Base-by-base conservation (phyloP, 495 filamentous ascomycete genomes). In the Penicillium fimorum region DNA sequence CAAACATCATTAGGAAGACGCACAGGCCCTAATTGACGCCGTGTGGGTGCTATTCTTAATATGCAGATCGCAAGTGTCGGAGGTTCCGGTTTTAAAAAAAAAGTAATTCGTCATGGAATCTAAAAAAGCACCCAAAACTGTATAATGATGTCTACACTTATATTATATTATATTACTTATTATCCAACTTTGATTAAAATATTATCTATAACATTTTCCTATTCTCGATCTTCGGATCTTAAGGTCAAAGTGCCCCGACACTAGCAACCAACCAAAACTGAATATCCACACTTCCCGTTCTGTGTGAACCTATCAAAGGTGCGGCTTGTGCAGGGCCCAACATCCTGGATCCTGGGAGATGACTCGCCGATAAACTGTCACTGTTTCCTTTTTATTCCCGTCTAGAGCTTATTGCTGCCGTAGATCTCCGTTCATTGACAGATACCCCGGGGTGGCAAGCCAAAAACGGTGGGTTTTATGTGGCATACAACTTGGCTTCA, bases 221-320 rank as follows among this genome's bases (percentile, higher is more conserved):
- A 42, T 56, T 35, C 42, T 62, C 57, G 65, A 68, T 63, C 62
- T 29, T 27, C 65, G 65, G 65, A 68, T 68, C 65, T 68, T 35
- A 47, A 37, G 15, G 27, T 12, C 35, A 59, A 54, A 35, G 57
- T 65, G 59, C 57, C 62, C 65, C 62, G 65, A 40, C 49, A 50
- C 62, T 63, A 65, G 59, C 38, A 32, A 43, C 65, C 59, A 68
- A 62, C 60, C 42, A 58, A 30, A 50, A 54, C 41, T 29, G n/a
- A 37, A 56, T 40, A 56, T 40, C 50, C 47, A 41, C 38, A 13
- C 17, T 40, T 47, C 24, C 32, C 30, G 15, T 58, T 46, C 53
- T 29, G 56, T 20, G 53, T 54, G 42, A 64, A 61, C 63, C 58
- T 64, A 61, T 68, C 63, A 69, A 64, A 64, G 55, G 30, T 64